Conservation (phyloP, 306 rosid genomes). For the Hippophae gyantsensis region DNA sequence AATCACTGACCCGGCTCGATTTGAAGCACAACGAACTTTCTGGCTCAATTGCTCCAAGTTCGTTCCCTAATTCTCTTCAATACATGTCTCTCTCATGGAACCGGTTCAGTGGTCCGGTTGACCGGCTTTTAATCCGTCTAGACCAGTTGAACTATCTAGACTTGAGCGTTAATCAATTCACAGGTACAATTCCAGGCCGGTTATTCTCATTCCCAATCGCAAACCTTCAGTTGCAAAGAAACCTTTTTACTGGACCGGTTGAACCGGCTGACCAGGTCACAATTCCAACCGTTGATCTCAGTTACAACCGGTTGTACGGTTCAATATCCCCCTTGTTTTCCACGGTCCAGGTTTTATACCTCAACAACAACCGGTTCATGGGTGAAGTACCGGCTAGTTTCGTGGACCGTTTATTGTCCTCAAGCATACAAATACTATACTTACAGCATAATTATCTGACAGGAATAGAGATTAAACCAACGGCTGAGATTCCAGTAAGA, state of each 20-base stretch:
- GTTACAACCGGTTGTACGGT: slow-evolving; percentile 67
- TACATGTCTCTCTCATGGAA: slow-evolving; percentile 83
- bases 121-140: slow-evolving; percentile 46
- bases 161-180: slow-evolving; percentile 68
- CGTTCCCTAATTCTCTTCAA: slow-evolving; percentile 66
- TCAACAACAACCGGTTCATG: slow-evolving; percentile 77
- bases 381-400: slow-evolving; percentile 74
- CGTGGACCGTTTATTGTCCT: slow-evolving; percentile 57
- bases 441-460: slow-evolving; percentile 87
- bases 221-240: slow-evolving; percentile 63
- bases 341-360: slow-evolving; percentile 70
- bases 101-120: slow-evolving; percentile 55
- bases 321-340: slow-evolving; percentile 57
- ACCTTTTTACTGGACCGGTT: slow-evolving; percentile 54
- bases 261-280: slow-evolving; percentile 52
- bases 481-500: slow-evolving; percentile 91
- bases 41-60: slow-evolving; percentile 50
- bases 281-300: slow-evolving; percentile 75
- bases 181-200: slow-evolving; percentile 62
- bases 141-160: slow-evolving; percentile 64
- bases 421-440: slow-evolving; percentile 64
- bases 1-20: slow-evolving; percentile 57
- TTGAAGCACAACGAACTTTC: slow-evolving; percentile 71
- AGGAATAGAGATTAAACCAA: slow-evolving; percentile 81
- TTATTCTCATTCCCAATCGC: slow-evolving; percentile 64